phyloP scores from a whole-genome alignment of 2,329 filamentous ascomycete species.

The Cladophialophora bantiana region DNA sequence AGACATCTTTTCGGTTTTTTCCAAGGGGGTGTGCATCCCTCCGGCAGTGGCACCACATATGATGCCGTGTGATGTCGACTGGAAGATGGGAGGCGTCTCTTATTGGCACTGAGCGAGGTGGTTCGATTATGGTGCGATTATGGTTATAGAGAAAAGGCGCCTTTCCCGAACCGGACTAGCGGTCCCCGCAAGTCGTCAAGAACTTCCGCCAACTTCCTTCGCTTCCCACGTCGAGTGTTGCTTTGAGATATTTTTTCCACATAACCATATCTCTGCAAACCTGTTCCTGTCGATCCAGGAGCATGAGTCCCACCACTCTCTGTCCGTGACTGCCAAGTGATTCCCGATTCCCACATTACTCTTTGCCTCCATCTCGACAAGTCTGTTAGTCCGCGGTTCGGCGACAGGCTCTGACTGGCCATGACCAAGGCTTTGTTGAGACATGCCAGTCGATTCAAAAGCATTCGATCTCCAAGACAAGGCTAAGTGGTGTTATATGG shows the following conservation, averaged over 20 bases:
- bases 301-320: neutral
- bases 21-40: neutral
- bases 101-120: neutral
- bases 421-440: neutral
- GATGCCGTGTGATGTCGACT: neutral
- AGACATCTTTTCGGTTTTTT: neutral
- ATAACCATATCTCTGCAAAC: neutral
- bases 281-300: neutral
- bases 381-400: neutral
- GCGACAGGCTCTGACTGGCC: neutral
- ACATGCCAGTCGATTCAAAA: neutral
- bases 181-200: neutral
- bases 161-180: neutral
- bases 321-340: neutral
- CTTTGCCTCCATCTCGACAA: neutral
- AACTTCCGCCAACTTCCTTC: neutral
- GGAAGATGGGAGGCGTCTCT: neutral
- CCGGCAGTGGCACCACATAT: neutral
- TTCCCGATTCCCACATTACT: neutral
- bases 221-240: neutral
- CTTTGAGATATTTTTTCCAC: neutral
- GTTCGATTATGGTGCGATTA: slow-evolving; percentile 1
- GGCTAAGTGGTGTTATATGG: neutral
- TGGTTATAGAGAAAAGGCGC: neutral
- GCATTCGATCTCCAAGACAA: neutral